A percentile compares a stretch with the other conserved stretches of the same genome.
phyloP scores from a whole-genome alignment of 805 yeast genomes.

The Myxozyma sirexii region DNA sequence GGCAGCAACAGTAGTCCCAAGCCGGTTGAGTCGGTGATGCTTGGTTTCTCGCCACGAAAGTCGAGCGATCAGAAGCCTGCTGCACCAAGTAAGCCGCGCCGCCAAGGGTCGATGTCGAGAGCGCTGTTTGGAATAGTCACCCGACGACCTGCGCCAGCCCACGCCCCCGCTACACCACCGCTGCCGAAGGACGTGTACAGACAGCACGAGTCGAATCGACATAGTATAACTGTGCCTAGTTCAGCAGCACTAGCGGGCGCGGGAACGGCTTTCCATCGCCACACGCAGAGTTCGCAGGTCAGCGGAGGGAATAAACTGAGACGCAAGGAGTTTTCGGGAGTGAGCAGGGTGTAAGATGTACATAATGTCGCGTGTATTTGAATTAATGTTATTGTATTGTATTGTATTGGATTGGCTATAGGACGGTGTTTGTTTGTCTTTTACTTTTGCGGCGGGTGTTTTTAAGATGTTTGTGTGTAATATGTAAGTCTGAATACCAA shows the following conservation, averaged over 20 bases:
- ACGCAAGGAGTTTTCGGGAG: not conserved
- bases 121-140: slow-evolving; percentile 8
- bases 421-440: not conserved
- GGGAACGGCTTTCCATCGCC: slow-evolving; percentile 10
- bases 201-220: not conserved
- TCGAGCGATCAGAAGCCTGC: not conserved
- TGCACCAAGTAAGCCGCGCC: slow-evolving; percentile 1
- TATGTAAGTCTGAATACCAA: no score
- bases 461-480: no score
- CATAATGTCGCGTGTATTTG: not conserved
- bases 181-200: not conserved
- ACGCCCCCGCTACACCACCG: not conserved
- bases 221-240: not conserved
- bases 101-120: slow-evolving; percentile 7
- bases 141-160: slow-evolving; percentile 3
- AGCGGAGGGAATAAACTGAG: not conserved
- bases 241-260: slow-evolving; percentile 9
- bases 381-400: not conserved
- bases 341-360: not conserved
- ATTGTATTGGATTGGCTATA: not conserved
- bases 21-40: not conserved
- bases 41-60: not conserved
- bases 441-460: no score
- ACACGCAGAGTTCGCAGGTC: not conserved
- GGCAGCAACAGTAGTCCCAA: not conserved